Percentiles rank a stretch among this genome's conserved stretches.
Evolutionary conservation across 2,329 filamentous ascomycete species (phyloP).

Genomic region (Stromatinia cepivora): DNA sequence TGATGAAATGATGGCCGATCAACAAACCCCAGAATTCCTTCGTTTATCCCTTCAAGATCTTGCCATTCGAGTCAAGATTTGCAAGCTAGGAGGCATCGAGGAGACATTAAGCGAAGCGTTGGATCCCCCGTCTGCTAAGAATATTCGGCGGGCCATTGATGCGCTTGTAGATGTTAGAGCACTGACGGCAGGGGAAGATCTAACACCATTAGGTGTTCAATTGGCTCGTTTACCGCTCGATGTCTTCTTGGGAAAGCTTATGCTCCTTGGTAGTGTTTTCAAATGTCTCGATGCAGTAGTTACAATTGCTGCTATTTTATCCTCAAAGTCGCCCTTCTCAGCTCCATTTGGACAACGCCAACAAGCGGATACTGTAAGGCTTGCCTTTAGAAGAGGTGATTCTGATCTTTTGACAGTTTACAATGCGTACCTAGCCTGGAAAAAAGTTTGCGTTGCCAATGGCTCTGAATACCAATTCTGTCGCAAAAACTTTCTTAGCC

Average conservation of each 20-base stretch:
- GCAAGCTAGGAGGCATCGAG: constrained; percentile 91
- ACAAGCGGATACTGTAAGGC: constrained; percentile 77
- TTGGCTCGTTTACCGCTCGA: constrained; percentile 87
- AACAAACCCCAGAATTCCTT: constrained; percentile 96
- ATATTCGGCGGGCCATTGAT: constrained; percentile 89
- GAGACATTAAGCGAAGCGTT: constrained; percentile 84
- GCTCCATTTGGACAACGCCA: constrained; percentile 80
- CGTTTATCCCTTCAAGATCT: constrained; percentile 91
- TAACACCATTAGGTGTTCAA: constrained; percentile 84
- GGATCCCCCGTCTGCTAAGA: constrained; percentile 87
- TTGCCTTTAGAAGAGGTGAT: constrained; percentile 79
- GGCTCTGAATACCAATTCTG: constrained; percentile 86
- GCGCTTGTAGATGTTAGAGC: constrained; percentile 91
- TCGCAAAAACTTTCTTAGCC: constrained; percentile 87
- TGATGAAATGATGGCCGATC: constrained; percentile 80
- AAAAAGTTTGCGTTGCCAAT: constrained; percentile 69
- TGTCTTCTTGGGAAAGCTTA: constrained; percentile 91
- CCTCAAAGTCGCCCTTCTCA: constrained; percentile 91
- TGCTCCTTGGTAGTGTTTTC: constrained; percentile 83
- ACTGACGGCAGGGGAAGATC: constrained; percentile 74
- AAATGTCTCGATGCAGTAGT: constrained; percentile 88
- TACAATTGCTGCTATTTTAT: constrained; percentile 88
- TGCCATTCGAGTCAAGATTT: constrained; percentile 95
- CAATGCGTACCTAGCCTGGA: constrained; percentile 91
- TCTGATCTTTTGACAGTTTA: constrained; percentile 92